These are phyloP conservation scores for Raddia guianensis DNA, from an alignment of 176 grass and related monocot species.

Conservation along the genomic window DNA sequence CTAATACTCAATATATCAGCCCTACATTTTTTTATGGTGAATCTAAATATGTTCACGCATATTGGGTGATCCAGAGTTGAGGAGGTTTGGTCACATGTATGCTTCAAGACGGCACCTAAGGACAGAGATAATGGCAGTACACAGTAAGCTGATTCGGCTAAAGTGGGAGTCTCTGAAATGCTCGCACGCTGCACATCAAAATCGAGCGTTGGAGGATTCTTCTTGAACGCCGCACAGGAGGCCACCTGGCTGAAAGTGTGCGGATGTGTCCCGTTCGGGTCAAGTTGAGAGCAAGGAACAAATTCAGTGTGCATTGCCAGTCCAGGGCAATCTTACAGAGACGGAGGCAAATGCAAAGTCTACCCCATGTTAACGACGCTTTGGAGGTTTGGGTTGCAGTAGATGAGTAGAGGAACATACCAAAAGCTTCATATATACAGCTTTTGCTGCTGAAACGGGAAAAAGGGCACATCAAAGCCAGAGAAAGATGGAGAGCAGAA, in stretches of 20 bases:
- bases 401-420: constrained; percentile 10
- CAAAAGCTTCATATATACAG: background rate
- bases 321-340: constrained; percentile 7
- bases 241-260: constrained; percentile 29
- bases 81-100: background rate
- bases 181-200: constrained; percentile 17
- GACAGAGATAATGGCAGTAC: background rate
- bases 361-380: constrained; percentile 15
- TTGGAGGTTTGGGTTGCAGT: background rate
- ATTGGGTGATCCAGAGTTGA: background rate
- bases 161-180: constrained; percentile 18
- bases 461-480: constrained; percentile 9
- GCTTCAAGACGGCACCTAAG: background rate
- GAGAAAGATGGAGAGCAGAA: constrained; percentile 2
- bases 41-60: background rate
- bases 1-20: too few species aligned
- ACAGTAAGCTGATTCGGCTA: constrained; percentile 14
- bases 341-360: constrained; percentile 26
- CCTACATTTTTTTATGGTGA: background rate
- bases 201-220: constrained; percentile 31
- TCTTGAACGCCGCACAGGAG: constrained; percentile 29
- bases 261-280: background rate
- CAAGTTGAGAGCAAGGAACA: constrained; percentile 44
- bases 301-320: constrained; percentile 34
- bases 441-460: constrained; percentile 19